Percentiles rank a stretch among this genome's conserved stretches.
phyloP scores from a whole-genome alignment of 352 stramenopile species.

The Phytophthora ramorum region DNA sequence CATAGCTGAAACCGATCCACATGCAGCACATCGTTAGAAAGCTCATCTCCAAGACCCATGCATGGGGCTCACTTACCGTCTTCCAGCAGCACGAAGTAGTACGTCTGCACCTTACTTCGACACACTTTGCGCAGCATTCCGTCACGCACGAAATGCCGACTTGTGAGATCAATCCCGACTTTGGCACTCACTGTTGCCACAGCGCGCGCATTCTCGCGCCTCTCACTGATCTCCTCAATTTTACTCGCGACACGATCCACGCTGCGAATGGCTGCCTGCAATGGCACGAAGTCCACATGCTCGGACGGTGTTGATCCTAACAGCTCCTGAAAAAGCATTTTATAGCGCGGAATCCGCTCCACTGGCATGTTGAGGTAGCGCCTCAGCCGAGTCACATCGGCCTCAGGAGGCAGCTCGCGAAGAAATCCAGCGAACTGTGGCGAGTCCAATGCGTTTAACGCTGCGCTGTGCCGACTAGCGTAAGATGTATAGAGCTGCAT shows the following conservation, averaged over 20 bases:
- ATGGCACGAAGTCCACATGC: conserved; percentile 75
- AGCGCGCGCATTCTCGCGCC: conserved; percentile 71
- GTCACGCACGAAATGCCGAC: conserved; percentile 76
- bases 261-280: conserved; percentile 78
- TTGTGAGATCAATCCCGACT: conserved; percentile 73
- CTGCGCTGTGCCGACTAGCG: conserved; percentile 78
- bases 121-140: conserved; percentile 87
- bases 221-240: conserved; percentile 83
- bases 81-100: conserved; percentile 87
- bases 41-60: not conserved
- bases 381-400: conserved; percentile 63
- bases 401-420: conserved; percentile 71
- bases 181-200: conserved; percentile 66
- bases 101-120: conserved; percentile 82
- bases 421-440: conserved; percentile 77
- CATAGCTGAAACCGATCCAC: conserved; percentile 47
- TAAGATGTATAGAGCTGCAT: conserved; percentile 90
- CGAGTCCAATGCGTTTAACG: conserved; percentile 75
- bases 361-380: conserved; percentile 91
- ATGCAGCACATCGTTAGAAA: conserved; percentile 1
- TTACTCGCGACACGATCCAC: conserved; percentile 79
- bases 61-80: conserved; percentile 57
- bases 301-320: conserved; percentile 66
- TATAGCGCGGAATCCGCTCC: conserved; percentile 86
- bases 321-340: conserved; percentile 84